Conservation (phyloP, 192 early-diverging fungal genomes). For the Cetraspora pellucida region DNA sequence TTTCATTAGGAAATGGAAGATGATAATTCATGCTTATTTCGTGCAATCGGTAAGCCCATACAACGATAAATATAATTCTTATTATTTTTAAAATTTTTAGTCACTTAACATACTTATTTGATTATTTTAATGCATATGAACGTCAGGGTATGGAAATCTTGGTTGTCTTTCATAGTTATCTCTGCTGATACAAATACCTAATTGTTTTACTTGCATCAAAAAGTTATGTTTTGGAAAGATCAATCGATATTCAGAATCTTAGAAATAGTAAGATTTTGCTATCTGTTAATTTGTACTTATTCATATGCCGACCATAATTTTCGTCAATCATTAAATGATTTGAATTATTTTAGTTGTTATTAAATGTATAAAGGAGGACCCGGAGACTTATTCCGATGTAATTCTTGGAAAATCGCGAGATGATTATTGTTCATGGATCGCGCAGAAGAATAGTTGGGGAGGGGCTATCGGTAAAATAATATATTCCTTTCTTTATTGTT, state of each 20-base stretch:
- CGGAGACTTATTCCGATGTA: slow-evolving; percentile 59
- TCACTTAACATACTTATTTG: background rate
- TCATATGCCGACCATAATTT: background rate
- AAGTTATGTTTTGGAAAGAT: slow-evolving; percentile 45
- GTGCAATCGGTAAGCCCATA: slow-evolving; percentile 4
- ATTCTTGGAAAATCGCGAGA: slow-evolving; percentile 58
- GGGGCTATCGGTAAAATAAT: slow-evolving; percentile 71
- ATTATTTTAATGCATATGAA: background rate
- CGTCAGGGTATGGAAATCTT: background rate
- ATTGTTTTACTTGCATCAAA: background rate
- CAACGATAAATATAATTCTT: background rate
- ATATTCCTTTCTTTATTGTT: background rate
- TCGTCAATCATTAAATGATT: no score
- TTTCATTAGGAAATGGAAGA: slow-evolving; percentile 19
- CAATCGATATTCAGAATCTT: slow-evolving; percentile 30
- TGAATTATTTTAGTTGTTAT: slow-evolving; percentile 11
- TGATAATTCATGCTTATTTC: slow-evolving; percentile 26
- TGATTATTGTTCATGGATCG: slow-evolving; percentile 73
- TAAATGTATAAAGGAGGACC: slow-evolving; percentile 37
- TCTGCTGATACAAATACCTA: background rate
- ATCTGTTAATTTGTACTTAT: background rate
- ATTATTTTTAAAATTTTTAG: background rate
- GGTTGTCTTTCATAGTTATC: background rate
- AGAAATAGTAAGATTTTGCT: slow-evolving; percentile 37
- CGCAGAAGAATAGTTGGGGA: slow-evolving; percentile 69